Evolutionary conservation across 495 filamentous ascomycete species (phyloP).

Genomic region (Annulohypoxylon moriforme): DNA sequence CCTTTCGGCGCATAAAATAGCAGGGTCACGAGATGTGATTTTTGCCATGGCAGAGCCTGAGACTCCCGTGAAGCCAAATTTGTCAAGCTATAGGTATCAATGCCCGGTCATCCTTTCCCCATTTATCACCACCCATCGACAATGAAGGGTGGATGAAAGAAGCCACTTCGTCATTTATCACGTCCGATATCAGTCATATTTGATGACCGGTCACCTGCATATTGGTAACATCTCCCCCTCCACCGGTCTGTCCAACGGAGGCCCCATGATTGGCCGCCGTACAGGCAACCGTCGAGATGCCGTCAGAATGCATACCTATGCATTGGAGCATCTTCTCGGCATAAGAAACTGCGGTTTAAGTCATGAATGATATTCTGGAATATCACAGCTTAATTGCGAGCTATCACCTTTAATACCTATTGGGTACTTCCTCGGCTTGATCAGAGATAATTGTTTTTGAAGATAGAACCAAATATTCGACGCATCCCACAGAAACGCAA

Average conservation of each 20-base stretch:
- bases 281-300: conserved; percentile 19
- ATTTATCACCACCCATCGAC: neutral
- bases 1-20: conserved; percentile 42
- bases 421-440: neutral
- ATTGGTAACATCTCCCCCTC: conserved; percentile 19
- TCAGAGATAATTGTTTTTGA: neutral
- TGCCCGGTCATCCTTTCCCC: neutral
- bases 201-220: conserved; percentile 11
- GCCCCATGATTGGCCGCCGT: conserved; percentile 27
- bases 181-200: conserved; percentile 11
- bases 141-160: neutral
- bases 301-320: conserved; percentile 19
- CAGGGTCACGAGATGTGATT: conserved; percentile 11
- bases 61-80: neutral
- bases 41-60: conserved; percentile 27
- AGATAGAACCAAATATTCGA: neutral
- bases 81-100: neutral
- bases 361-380: conserved; percentile 1
- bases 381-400: neutral
- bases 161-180: neutral
- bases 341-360: conserved; percentile 6
- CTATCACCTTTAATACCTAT: neutral
- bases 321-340: conserved; percentile 14
- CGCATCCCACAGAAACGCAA: neutral
- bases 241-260: neutral